Evolutionary conservation across 768 basidiomycete genomes (phyloP).

Genomic region (Rhodotorula toruloides): DNA sequence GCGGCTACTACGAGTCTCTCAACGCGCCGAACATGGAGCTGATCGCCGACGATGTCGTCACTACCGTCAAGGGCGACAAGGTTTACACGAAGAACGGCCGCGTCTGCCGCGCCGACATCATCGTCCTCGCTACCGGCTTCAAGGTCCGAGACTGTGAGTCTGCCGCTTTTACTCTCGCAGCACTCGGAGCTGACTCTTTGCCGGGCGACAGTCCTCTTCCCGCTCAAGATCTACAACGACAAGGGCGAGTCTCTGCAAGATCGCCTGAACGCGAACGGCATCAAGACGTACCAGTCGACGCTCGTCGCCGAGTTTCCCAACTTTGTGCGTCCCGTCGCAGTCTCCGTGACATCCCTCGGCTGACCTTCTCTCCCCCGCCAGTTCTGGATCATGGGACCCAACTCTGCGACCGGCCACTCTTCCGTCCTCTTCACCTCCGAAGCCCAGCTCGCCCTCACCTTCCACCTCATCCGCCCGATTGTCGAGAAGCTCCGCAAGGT

Average conservation of each 20-base stretch:
- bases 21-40: slow-evolving; percentile 35
- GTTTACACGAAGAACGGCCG: slow-evolving; percentile 33
- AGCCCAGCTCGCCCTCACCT: slow-evolving; percentile 16
- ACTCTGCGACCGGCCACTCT: slow-evolving; percentile 40
- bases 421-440: slow-evolving; percentile 41
- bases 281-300: slow-evolving; percentile 31
- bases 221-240: slow-evolving; percentile 36
- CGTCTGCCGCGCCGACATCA: slow-evolving; percentile 38
- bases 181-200: not conserved
- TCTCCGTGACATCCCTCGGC: not conserved
- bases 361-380: not conserved
- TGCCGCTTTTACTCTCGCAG: not conserved
- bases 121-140: slow-evolving; percentile 41
- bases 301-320: slow-evolving; percentile 25
- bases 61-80: slow-evolving; percentile 15
- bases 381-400: slow-evolving; percentile 42
- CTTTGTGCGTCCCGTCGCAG: not conserved
- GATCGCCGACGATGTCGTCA: slow-evolving; percentile 33
- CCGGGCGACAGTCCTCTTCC: slow-evolving; percentile 25
- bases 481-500: slow-evolving; percentile 11
- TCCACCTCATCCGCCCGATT: slow-evolving; percentile 4
- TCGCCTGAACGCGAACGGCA: slow-evolving; percentile 29
- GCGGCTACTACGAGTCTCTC: slow-evolving; percentile 36
- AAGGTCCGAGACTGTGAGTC: slow-evolving; percentile 30
- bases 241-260: slow-evolving; percentile 35